phyloP scores from a whole-genome alignment of 768 basidiomycete genomes.

The Amanita jacksonii region DNA sequence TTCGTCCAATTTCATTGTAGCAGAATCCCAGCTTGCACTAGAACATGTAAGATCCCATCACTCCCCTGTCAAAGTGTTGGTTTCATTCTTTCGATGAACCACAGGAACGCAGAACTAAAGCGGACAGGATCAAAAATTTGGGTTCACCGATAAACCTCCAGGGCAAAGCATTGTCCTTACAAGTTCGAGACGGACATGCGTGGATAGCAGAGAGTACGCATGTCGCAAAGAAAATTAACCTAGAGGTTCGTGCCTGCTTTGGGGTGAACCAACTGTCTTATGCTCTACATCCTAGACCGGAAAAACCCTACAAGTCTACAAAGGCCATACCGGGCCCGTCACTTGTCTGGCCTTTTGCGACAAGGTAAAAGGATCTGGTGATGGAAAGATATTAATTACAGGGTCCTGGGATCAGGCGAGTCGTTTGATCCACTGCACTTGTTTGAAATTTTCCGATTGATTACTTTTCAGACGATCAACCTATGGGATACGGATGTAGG shows the following conservation, averaged over 20 bases:
- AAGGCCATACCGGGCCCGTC: conserved; percentile 84
- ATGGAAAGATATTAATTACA: conserved; percentile 58
- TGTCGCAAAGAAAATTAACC: conserved; percentile 59
- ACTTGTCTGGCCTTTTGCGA: conserved; percentile 70
- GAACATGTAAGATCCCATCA: conserved; percentile 37
- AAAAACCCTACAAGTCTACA: conserved; percentile 64
- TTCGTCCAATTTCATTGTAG: conserved; percentile 52
- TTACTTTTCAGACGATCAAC: conserved; percentile 63
- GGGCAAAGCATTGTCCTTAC: conserved; percentile 66
- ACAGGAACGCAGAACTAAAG: conserved; percentile 66
- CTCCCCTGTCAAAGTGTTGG: neutral
- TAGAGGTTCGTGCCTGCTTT: conserved; percentile 46
- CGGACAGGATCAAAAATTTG: conserved; percentile 55
- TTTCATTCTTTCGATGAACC: conserved; percentile 1
- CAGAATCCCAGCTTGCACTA: conserved; percentile 60
- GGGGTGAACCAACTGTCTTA: no score
- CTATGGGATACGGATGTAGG: conserved; percentile 76
- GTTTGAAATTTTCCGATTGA: neutral
- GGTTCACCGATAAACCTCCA: conserved; percentile 73
- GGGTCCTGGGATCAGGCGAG: conserved; percentile 89
- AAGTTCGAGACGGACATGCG: conserved; percentile 52
- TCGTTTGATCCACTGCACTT: neutral
- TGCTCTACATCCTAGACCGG: conserved; percentile 50
- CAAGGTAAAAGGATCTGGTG: conserved; percentile 25
- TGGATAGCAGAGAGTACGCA: conserved; percentile 90